Conservation (phyloP, 2,329 filamentous ascomycete species). For the Xylaria sp. region DNA sequence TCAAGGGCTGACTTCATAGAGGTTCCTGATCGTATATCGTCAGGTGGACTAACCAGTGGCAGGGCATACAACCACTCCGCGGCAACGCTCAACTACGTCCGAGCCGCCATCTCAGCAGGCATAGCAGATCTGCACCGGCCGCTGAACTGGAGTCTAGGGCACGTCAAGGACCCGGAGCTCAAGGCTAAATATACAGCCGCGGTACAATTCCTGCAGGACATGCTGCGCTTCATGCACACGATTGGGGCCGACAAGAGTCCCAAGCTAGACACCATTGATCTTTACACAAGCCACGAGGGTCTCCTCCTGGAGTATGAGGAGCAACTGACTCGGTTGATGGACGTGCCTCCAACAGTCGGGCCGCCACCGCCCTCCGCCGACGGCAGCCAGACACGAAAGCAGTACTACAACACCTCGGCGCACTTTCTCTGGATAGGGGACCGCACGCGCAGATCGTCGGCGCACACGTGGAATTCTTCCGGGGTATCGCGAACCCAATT, state of each 20-base stretch:
- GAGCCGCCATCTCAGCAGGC: conserved; percentile 81
- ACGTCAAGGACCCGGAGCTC: conserved; percentile 82
- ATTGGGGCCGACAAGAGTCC: conserved; percentile 87
- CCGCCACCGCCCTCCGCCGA: conserved; percentile 35
- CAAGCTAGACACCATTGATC: conserved; percentile 87
- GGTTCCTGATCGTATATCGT: neutral
- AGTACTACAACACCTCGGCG: conserved; percentile 91
- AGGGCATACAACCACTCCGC: conserved; percentile 96
- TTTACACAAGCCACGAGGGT: conserved; percentile 95
- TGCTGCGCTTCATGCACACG: conserved; percentile 90
- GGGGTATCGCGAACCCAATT: conserved; percentile 93
- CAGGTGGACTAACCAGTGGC: conserved; percentile 18
- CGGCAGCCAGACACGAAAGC: conserved; percentile 51
- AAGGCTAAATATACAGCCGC: conserved; percentile 87
- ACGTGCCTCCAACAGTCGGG: conserved; percentile 57
- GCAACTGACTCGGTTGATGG: conserved; percentile 77
- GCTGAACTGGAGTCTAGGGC: conserved; percentile 91
- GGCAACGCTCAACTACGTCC: conserved; percentile 91
- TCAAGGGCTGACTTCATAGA: neutral
- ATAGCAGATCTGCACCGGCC: conserved; percentile 94
- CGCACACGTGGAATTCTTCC: conserved; percentile 96
- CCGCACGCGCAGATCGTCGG: conserved; percentile 92
- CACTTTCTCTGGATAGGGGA: conserved; percentile 99
- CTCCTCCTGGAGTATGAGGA: conserved; percentile 95
- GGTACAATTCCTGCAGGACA: conserved; percentile 85